Percentiles rank a stretch among this genome's conserved stretches.
These are phyloP conservation scores for Chaetomium cochliodes DNA, from an alignment of 495 filamentous ascomycete species.

Conservation along the genomic window DNA sequence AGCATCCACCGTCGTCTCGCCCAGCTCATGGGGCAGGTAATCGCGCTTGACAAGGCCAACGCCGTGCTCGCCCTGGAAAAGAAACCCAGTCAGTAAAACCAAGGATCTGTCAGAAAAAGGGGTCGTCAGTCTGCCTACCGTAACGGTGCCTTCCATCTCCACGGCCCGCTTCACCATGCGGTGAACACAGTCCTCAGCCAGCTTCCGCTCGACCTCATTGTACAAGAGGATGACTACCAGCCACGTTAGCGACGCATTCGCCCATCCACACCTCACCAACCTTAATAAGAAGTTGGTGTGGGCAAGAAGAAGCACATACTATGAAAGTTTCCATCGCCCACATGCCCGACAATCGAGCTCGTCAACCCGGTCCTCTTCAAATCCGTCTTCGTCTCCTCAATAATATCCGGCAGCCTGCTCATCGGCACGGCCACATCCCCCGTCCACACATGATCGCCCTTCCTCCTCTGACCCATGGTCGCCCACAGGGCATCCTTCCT, in stretches of 20 bases:
- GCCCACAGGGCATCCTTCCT: conserved; percentile 84
- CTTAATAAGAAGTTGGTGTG: neutral
- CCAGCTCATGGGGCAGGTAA: conserved; percentile 72
- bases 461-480: conserved; percentile 57
- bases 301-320: conserved; percentile 41
- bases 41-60: conserved; percentile 80
- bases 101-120: neutral
- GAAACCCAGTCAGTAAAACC: neutral
- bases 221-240: conserved; percentile 72
- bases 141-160: conserved; percentile 80
- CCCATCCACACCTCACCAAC: neutral
- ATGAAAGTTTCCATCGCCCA: conserved; percentile 84
- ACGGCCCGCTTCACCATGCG: conserved; percentile 82
- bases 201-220: conserved; percentile 60
- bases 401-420: conserved; percentile 67
- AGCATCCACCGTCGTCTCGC: conserved; percentile 67
- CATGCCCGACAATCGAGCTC: conserved; percentile 76
- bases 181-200: conserved; percentile 70
- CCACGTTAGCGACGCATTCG: conserved; percentile 19
- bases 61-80: conserved; percentile 67
- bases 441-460: conserved; percentile 73
- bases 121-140: conserved; percentile 39
- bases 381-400: conserved; percentile 75
- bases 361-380: conserved; percentile 64
- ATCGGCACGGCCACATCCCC: conserved; percentile 83